These are phyloP conservation scores for Triticum turgidum DNA, from an alignment of 176 grass and related monocot genomes.

Conservation along the genomic window DNA sequence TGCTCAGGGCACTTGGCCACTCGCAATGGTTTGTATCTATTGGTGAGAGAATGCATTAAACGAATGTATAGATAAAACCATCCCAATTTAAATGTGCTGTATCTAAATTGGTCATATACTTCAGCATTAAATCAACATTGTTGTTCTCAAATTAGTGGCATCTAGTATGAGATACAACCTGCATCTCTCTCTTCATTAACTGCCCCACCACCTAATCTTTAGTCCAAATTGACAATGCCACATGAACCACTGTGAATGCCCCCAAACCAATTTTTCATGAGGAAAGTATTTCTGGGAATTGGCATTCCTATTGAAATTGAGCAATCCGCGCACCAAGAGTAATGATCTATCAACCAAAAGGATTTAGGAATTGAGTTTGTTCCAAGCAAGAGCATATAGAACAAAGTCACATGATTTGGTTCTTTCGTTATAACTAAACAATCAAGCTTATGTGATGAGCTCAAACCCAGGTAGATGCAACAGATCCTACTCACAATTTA, in stretches of 20 bases:
- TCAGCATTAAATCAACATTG: neutral
- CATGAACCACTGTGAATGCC: neutral
- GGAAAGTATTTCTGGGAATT: neutral
- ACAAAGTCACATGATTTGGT: neutral
- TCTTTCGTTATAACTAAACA: neutral
- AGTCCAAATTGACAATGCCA: neutral
- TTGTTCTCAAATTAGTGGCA: neutral
- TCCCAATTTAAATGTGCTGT: neutral
- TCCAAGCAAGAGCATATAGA: slow-evolving; percentile 7
- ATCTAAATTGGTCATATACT: neutral
- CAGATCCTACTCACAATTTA: slow-evolving; percentile 11
- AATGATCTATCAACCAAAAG: neutral
- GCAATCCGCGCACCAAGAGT: neutral
- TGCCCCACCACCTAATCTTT: neutral
- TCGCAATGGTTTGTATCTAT: neutral
- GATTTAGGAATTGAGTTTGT: slow-evolving; percentile 4
- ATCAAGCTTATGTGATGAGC: neutral
- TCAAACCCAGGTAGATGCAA: neutral
- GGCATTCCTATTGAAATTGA: neutral
- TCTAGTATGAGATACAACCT: neutral
- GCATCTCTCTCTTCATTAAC: slow-evolving; percentile 3
- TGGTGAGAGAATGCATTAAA: neutral
- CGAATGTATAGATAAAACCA: neutral
- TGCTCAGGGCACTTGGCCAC: neutral
- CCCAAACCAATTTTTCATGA: neutral